phyloP scores from a whole-genome alignment of 257 asterid species.

The Scutellaria galericulata region DNA sequence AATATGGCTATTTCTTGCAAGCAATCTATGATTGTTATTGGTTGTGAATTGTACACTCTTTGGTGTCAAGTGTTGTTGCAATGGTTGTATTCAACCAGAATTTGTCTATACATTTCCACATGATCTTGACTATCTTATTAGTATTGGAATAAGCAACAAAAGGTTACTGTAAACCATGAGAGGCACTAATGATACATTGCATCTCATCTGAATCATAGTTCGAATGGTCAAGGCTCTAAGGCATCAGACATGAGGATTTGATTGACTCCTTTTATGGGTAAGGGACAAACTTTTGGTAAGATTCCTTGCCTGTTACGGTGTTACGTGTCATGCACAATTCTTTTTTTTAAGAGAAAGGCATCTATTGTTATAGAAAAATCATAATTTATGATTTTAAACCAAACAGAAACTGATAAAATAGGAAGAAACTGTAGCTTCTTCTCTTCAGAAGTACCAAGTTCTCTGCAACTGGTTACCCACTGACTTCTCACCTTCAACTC shows the following conservation, averaged over 20 bases:
- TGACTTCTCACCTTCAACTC: too few species aligned
- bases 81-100: conserved; percentile 7
- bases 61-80: not conserved
- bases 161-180: conserved; percentile 5
- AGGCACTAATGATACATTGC: not conserved
- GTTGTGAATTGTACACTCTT: not conserved
- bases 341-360: too few species aligned
- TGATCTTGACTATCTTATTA: not conserved
- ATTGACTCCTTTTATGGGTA: too few species aligned
- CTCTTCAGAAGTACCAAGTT: not conserved
- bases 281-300: too few species aligned
- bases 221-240: too few species aligned
- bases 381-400: not conserved
- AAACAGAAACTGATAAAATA: not conserved
- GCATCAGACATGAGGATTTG: too few species aligned
- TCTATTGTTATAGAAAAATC: too few species aligned
- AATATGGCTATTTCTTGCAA: not conserved
- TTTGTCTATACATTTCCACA: conserved; percentile 1
- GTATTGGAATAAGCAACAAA: conserved; percentile 6
- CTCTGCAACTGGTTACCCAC: not conserved
- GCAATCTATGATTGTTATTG: conserved; percentile 1
- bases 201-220: not conserved
- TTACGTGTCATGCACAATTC: too few species aligned
- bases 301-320: too few species aligned
- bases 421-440: not conserved